These are phyloP conservation scores for Panaeolus cyanescens DNA, from an alignment of 768 basidiomycete genomes.

Conservation along the genomic window DNA sequence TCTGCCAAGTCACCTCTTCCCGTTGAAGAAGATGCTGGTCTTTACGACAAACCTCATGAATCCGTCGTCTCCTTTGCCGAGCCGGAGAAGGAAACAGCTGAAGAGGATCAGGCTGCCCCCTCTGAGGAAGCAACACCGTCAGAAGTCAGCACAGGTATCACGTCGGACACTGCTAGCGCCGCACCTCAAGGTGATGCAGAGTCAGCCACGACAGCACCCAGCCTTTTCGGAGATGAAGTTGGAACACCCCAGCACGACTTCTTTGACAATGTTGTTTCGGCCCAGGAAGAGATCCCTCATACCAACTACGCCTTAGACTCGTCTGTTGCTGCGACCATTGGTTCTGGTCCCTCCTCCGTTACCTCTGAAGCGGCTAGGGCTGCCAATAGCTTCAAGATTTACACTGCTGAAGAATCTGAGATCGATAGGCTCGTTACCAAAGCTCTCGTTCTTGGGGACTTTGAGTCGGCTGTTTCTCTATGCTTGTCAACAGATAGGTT, in stretches of 20 bases:
- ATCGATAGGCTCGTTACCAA: constrained; percentile 88
- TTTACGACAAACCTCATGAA: constrained; percentile 55
- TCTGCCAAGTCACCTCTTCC: constrained; percentile 33
- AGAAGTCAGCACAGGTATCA: constrained; percentile 66
- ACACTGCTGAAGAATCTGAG: constrained; percentile 84
- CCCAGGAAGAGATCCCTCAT: constrained; percentile 67
- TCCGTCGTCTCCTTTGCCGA: constrained; percentile 86
- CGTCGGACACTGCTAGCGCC: constrained; percentile 61
- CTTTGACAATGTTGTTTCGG: constrained; percentile 76
- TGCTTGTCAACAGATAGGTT: constrained; percentile 88
- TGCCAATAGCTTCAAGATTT: constrained; percentile 86
- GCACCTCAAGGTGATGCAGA: constrained; percentile 66
- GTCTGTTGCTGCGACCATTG: constrained; percentile 92
- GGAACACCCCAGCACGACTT: constrained; percentile 84
- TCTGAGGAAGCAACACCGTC: constrained; percentile 68
- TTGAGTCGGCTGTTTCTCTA: constrained; percentile 86
- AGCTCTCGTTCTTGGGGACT: constrained; percentile 95
- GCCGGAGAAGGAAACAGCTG: constrained; percentile 46
- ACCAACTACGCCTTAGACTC: constrained; percentile 81
- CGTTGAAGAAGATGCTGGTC: constrained; percentile 41
- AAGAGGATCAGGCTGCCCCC: constrained; percentile 33
- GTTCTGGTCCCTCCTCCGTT: constrained; percentile 86
- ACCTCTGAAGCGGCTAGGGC: constrained; percentile 68
- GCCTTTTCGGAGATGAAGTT: constrained; percentile 83
- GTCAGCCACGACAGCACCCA: constrained; percentile 84